These are phyloP conservation scores for Suillus clintonianus DNA, from an alignment of 768 basidiomycete genomes.

Conservation along the genomic window DNA sequence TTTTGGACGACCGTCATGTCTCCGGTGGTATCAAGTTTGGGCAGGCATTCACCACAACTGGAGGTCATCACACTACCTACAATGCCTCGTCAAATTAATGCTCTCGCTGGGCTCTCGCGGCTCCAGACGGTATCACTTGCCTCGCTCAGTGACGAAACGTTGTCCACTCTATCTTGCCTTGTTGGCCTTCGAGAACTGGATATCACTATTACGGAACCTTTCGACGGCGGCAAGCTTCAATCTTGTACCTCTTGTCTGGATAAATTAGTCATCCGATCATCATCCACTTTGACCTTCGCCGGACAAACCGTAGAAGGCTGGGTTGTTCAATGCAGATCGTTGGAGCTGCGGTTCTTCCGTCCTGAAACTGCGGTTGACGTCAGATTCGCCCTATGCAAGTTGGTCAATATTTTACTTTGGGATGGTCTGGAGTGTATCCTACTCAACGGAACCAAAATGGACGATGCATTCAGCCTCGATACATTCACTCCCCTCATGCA, in stretches of 20 bases:
- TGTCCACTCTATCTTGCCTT: not conserved
- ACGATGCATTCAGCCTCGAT: not conserved
- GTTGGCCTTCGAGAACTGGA: not conserved
- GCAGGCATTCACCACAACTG: not conserved
- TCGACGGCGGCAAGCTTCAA: not conserved
- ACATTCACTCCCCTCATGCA: not conserved
- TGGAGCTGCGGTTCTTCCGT: not conserved
- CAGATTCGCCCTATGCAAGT: not conserved
- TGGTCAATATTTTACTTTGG: too few species aligned
- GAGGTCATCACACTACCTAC: not conserved
- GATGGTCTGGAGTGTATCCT: not conserved
- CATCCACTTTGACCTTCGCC: not conserved
- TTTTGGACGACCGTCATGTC: not conserved
- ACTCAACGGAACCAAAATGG: not conserved
- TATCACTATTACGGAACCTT: not conserved
- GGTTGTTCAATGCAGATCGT: not conserved
- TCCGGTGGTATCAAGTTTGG: not conserved
- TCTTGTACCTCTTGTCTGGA: not conserved
- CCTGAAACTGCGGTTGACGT: not conserved
- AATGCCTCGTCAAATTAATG: not conserved
- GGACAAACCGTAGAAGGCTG: not conserved
- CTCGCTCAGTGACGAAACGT: not conserved
- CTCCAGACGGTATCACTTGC: not conserved
- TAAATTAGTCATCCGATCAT: not conserved
- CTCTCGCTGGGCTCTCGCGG: not conserved